Evolutionary conservation across 2,329 filamentous ascomycete genomes (phyloP).

Genomic region (Sclerotinia glacialis): DNA sequence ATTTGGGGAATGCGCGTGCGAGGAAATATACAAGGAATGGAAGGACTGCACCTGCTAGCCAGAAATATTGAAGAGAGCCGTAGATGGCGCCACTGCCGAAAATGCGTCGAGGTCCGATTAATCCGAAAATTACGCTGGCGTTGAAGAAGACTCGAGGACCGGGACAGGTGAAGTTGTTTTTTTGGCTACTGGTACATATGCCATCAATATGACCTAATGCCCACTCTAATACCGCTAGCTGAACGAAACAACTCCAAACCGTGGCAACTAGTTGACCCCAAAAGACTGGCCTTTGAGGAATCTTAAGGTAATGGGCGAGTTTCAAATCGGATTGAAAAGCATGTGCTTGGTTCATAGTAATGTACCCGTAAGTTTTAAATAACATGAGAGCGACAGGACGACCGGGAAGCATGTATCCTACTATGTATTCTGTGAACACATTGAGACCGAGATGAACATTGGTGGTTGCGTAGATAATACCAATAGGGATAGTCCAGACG

Average conservation of each 20-base stretch:
- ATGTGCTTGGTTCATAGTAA: conserved; percentile 24
- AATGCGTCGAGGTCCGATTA: conserved; percentile 62
- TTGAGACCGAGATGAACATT: conserved; percentile 71
- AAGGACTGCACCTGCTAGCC: conserved; percentile 61
- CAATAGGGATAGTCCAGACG: conserved; percentile 54
- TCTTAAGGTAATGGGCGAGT: conserved; percentile 53
- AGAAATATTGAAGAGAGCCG: conserved; percentile 65
- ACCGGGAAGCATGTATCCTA: conserved; percentile 71
- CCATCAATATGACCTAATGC: conserved; percentile 59
- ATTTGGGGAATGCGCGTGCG: conserved; percentile 58
- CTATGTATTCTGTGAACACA: conserved; percentile 69
- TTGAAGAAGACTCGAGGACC: conserved; percentile 51
- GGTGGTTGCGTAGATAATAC: conserved; percentile 67
- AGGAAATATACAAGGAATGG: conserved; percentile 57
- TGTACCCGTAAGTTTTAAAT: conserved; percentile 49
- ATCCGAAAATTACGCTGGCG: conserved; percentile 72
- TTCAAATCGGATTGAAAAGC: conserved; percentile 43
- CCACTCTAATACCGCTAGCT: conserved; percentile 62
- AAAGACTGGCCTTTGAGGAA: conserved; percentile 65
- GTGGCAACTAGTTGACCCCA: conserved; percentile 63
- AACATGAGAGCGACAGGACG: conserved; percentile 72
- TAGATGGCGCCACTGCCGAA: conserved; percentile 51
- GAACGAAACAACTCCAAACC: conserved; percentile 63
- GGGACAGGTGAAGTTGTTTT: conserved; percentile 49
- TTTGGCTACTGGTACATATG: conserved; percentile 54